phyloP scores from a whole-genome alignment of 805 yeast species.

The Metschnikowia noctiluminum region DNA sequence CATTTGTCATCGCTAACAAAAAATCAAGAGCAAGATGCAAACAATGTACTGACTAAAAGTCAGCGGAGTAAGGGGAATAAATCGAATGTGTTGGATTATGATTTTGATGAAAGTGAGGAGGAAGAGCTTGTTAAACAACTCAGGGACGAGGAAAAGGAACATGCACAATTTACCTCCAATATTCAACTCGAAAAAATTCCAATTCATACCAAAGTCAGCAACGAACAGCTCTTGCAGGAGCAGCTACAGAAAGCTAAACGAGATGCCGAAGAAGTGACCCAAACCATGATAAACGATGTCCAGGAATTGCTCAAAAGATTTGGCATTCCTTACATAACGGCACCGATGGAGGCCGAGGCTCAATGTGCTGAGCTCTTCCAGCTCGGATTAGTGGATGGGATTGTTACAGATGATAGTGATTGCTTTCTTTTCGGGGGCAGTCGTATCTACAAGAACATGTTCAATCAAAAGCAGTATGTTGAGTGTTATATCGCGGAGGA shows the following conservation, averaged over 20 bases:
- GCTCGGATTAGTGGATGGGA: constrained; percentile 85
- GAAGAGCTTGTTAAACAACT: constrained; percentile 60
- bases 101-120: constrained; percentile 77
- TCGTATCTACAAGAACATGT: constrained; percentile 83
- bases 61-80: no score
- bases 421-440: constrained; percentile 91
- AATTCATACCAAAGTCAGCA: constrained; percentile 36
- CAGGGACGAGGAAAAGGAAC: constrained; percentile 68
- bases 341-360: constrained; percentile 99
- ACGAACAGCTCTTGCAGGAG: constrained; percentile 52
- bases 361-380: constrained; percentile 82
- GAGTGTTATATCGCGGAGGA: constrained; percentile 70
- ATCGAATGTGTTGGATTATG: constrained; percentile 45
- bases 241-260: constrained; percentile 66
- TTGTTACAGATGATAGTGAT: constrained; percentile 96
- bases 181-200: constrained; percentile 23
- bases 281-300: constrained; percentile 82
- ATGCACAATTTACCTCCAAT: constrained; percentile 52
- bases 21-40: no score
- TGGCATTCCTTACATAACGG: constrained; percentile 92
- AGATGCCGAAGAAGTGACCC: constrained; percentile 89
- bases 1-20: no score
- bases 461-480: constrained; percentile 87
- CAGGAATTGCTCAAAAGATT: constrained; percentile 82
- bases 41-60: no score